Percentiles rank a stretch among this genome's conserved stretches.
phyloP scores from a whole-genome alignment of 768 basidiomycete genomes.

The Kwoniella bestiolae region DNA sequence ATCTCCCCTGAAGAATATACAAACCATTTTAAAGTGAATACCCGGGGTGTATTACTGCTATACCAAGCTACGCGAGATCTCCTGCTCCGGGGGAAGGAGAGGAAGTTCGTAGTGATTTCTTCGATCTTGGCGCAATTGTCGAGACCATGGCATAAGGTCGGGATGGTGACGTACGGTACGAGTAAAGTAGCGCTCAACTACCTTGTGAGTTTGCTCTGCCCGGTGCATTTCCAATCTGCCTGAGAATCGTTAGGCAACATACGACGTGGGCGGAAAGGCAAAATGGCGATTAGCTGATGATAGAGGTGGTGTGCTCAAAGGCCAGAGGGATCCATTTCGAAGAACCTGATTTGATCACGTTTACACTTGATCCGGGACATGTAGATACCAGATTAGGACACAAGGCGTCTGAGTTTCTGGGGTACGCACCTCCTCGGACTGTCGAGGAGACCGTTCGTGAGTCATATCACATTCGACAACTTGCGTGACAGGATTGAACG shows the following conservation, averaged over 20 bases:
- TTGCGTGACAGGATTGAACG: too few species aligned
- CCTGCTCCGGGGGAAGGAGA: neutral
- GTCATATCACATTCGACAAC: too few species aligned
- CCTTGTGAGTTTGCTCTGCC: neutral
- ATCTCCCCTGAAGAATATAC: neutral
- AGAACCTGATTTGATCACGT: slow-evolving; percentile 2
- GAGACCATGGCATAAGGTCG: neutral
- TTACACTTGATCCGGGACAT: slow-evolving; percentile 7
- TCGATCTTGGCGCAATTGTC: neutral
- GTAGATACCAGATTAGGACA: neutral
- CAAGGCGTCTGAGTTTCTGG: neutral
- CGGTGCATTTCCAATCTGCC: neutral
- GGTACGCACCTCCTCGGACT: neutral
- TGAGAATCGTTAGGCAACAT: neutral
- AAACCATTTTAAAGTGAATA: neutral
- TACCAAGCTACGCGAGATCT: slow-evolving; percentile 3
- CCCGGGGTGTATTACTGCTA: neutral
- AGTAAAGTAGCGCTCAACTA: slow-evolving; percentile 11
- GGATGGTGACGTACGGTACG: neutral
- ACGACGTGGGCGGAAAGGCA: too few species aligned
- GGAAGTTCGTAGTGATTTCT: neutral
- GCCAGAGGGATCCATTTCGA: slow-evolving; percentile 9
- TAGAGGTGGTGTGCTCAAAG: neutral
- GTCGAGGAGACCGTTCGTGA: slow-evolving; percentile 7
- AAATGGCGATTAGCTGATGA: too few species aligned